A percentile compares a stretch with the other conserved stretches of the same genome.
These are phyloP conservation scores for Coccomyxa sp. DNA, from an alignment of 139 green algal species.

Conservation along the genomic window DNA sequence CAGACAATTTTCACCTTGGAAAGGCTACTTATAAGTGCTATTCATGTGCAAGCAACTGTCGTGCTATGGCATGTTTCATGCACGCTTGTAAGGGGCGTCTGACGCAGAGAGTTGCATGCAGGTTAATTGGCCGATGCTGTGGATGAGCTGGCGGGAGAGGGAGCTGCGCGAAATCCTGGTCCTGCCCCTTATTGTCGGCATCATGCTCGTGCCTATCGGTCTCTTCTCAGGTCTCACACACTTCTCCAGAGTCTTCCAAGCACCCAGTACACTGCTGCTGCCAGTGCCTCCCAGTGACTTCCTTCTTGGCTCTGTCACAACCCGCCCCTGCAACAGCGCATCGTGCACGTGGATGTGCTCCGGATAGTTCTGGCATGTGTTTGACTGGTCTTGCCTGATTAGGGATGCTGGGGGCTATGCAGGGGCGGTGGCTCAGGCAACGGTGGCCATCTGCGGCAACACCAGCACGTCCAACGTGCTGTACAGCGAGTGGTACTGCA, in stretches of 20 bases:
- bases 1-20: too few relatives aligned
- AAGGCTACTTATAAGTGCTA: too few relatives aligned
- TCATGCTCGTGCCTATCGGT: slow-evolving; percentile 48
- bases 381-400: too few relatives aligned
- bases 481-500: slow-evolving; percentile 59
- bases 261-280: neutral
- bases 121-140: slow-evolving; percentile 29
- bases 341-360: neutral
- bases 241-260: neutral
- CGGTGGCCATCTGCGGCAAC: slow-evolving; percentile 39
- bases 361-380: too few relatives aligned
- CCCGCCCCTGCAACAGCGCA: neutral
- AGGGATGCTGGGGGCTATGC: neutral
- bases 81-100: too few relatives aligned
- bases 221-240: slow-evolving; percentile 26
- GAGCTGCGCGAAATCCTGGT: slow-evolving; percentile 51
- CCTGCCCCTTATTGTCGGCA: slow-evolving; percentile 39
- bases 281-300: neutral
- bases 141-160: slow-evolving; percentile 35
- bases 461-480: neutral
- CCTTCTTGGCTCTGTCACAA: neutral
- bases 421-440: slow-evolving; percentile 38
- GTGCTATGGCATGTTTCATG: too few relatives aligned
- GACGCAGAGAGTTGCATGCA: neutral
- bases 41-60: too few relatives aligned